Conservation (phyloP, 306 rosid genomes). For the Medicago lupulina region DNA sequence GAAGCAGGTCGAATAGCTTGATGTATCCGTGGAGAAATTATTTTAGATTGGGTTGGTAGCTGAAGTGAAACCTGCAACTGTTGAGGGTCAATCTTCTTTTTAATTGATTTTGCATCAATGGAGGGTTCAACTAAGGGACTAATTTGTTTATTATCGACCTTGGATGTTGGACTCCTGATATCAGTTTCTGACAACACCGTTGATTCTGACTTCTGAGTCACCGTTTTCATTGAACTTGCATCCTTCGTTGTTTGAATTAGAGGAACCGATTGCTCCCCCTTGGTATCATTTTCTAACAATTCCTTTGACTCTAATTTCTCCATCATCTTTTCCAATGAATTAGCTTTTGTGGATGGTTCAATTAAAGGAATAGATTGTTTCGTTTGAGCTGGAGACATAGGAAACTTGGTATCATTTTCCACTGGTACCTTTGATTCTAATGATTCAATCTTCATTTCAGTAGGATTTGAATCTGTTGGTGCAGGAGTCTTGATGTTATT, state of each 20-base stretch:
- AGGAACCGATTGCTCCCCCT: constrained; percentile 13
- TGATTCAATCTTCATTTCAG: constrained; percentile 32
- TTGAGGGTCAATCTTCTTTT: constrained; percentile 50
- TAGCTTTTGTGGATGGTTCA: constrained; percentile 37
- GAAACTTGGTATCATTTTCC: constrained; percentile 6
- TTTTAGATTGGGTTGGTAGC: constrained; percentile 67
- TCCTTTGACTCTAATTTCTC: constrained; percentile 38
- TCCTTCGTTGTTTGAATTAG: constrained; percentile 8
- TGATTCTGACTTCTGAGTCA: constrained; percentile 39
- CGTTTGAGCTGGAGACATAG: background rate
- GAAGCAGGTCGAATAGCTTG: constrained; percentile 62
- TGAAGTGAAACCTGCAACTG: constrained; percentile 62
- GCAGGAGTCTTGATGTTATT: constrained; percentile 35
- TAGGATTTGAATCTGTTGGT: constrained; percentile 20
- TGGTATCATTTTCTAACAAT: constrained; percentile 25
- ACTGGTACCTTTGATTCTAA: constrained; percentile 43
- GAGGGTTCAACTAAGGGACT: constrained; percentile 26
- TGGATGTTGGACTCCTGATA: constrained; percentile 38
- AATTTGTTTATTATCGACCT: constrained; percentile 35
- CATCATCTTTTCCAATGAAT: constrained; percentile 30
- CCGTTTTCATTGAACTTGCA: constrained; percentile 37
- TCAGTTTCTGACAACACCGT: constrained; percentile 26
- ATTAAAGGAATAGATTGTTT: constrained; percentile 29
- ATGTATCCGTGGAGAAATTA: constrained; percentile 69
- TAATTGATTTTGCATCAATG: constrained; percentile 28